These are phyloP conservation scores for Clitopilus hobsonii DNA, from an alignment of 768 basidiomycete species.

Conservation along the genomic window DNA sequence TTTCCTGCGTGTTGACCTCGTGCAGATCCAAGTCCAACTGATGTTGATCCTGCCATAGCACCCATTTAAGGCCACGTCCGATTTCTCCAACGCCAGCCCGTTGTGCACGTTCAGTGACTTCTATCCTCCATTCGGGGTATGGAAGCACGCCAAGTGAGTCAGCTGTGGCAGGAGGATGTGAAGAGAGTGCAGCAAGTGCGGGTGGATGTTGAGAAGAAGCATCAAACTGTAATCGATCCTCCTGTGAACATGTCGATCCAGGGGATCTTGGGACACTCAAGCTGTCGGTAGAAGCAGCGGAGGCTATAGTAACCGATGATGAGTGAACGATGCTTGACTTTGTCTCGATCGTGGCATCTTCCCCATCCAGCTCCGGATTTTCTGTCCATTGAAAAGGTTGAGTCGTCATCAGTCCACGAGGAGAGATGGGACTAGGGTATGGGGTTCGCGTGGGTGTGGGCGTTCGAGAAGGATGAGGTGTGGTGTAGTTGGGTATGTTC, in stretches of 20 bases:
- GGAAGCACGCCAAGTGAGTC: slow-evolving; percentile 36
- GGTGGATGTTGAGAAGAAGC: slow-evolving; percentile 9
- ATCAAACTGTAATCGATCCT: slow-evolving; percentile 6
- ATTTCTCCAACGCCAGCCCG: slow-evolving; percentile 57
- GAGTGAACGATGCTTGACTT: background rate
- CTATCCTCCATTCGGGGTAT: slow-evolving; percentile 66
- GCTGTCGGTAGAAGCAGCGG: background rate
- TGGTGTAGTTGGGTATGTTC: slow-evolving; percentile 12
- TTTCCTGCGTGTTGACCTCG: slow-evolving; percentile 16
- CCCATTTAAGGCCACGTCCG: slow-evolving; percentile 47
- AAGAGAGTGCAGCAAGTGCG: slow-evolving; percentile 12
- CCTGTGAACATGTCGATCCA: slow-evolving; percentile 6
- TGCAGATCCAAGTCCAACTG: slow-evolving; percentile 15
- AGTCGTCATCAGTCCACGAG: background rate
- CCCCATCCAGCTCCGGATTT: background rate
- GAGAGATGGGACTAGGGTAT: slow-evolving; percentile 18
- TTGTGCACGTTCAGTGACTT: slow-evolving; percentile 45
- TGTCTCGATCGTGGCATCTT: slow-evolving; percentile 2
- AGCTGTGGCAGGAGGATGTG: slow-evolving; percentile 8
- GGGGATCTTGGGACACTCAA: slow-evolving; percentile 1
- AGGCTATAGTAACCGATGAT: background rate
- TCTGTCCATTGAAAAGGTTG: slow-evolving; percentile 5
- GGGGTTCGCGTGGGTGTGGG: slow-evolving; percentile 21
- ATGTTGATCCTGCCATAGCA: slow-evolving; percentile 21
- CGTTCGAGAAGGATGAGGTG: slow-evolving; percentile 14